Conservation (phyloP, 805 yeast species). For the Cyberlindnera galapagoensis region DNA sequence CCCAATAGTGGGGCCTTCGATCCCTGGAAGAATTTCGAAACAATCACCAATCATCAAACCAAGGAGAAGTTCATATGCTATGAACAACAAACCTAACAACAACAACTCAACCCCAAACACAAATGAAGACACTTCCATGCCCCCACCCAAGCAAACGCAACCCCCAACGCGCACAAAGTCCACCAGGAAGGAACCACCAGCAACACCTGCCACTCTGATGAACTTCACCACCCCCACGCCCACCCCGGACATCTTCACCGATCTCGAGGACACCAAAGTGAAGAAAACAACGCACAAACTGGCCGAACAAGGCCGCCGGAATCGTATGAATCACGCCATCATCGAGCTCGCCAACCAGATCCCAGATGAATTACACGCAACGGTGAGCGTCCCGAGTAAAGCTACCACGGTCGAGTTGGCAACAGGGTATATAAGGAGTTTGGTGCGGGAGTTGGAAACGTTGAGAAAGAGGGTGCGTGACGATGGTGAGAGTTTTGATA, state of each 20-base stretch:
- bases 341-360: conserved; percentile 64
- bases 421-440: conserved; percentile 52
- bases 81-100: conserved; percentile 1
- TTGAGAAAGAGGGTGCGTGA: conserved; percentile 13
- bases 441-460: conserved; percentile 31
- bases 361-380: conserved; percentile 50
- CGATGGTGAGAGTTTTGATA: conserved; percentile 21
- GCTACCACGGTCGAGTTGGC: conserved; percentile 96
- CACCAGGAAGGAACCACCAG: conserved; percentile 18
- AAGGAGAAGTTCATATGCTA: conserved; percentile 15
- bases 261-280: conserved; percentile 6
- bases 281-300: conserved; percentile 58
- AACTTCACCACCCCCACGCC: conserved; percentile 10
- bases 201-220: conserved; percentile 25
- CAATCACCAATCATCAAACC: conserved; percentile 34
- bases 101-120: background rate
- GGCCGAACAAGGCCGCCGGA: conserved; percentile 95
- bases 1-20: conserved; percentile 32
- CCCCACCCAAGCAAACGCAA: conserved; percentile 17
- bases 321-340: conserved; percentile 84
- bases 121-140: conserved; percentile 9
- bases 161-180: conserved; percentile 8
- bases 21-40: conserved; percentile 26
- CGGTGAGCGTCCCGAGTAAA: conserved; percentile 67
- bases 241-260: conserved; percentile 14